Conservation (phyloP, 2,329 filamentous ascomycete species). For the Botryotinia narcissicola region DNA sequence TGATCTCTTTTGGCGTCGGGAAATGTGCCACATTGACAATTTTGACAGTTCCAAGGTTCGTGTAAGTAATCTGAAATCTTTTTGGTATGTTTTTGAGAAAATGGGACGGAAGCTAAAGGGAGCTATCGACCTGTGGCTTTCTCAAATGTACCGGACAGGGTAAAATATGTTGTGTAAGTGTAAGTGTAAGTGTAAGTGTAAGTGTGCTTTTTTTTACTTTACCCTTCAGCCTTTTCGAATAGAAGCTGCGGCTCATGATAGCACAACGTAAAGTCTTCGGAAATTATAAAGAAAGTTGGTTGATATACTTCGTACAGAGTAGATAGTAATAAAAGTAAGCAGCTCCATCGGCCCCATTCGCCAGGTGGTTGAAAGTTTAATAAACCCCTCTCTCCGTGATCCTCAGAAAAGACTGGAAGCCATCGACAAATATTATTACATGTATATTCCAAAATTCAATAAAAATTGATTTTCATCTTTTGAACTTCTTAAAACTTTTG, state of each 20-base stretch:
- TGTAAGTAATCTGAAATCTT: background rate
- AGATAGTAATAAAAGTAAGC: background rate
- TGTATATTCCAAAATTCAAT: background rate
- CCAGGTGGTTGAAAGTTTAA: background rate
- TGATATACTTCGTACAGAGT: constrained; percentile 1
- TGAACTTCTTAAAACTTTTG: background rate
- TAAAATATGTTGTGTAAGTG: background rate
- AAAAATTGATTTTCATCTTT: background rate
- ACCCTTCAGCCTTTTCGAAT: background rate
- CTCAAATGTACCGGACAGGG: background rate
- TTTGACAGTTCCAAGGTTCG: background rate
- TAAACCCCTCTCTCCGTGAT: background rate
- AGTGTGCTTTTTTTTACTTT: background rate
- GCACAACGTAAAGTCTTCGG: background rate
- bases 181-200: background rate
- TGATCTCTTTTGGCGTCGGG: background rate
- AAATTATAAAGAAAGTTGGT: background rate
- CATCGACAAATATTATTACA: background rate
- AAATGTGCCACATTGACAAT: constrained; percentile 1
- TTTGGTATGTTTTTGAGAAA: background rate
- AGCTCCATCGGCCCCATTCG: background rate
- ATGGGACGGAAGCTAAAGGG: constrained; percentile 1
- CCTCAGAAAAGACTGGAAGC: background rate
- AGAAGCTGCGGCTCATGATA: constrained; percentile 5
- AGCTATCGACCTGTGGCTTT: constrained; percentile 4